Base-by-base conservation (phyloP, 805 yeast species). In the Suhomyces sp. region DNA sequence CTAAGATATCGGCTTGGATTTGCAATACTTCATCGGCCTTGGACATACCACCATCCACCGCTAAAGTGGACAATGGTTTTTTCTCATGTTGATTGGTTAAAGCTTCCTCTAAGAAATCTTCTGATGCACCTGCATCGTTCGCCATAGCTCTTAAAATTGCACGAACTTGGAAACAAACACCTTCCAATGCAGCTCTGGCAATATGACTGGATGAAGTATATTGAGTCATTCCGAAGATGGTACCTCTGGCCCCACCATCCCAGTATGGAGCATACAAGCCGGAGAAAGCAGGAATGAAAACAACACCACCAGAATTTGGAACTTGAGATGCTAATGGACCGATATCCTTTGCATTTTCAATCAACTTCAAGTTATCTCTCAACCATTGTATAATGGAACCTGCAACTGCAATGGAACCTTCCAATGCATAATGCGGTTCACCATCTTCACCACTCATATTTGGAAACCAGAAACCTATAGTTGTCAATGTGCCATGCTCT, bases 21-120 rank as follows among this genome's bases (percentile, higher is more conserved):
- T 87, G 95, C 83, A 91, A 83, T 34, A 88, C 91, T 51, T 84
- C 91, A 53, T 83, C 82, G 13, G 95, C 87, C 50, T 84, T 78
- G 15, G 95, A 83, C 93, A 90, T 83, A 47, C 98, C 98, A 36
- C 97, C 98, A 57, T 90, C 98, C 16, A 90, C 96, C 20, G 87
- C 82, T 40, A 83, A 65, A 11, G 70, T 54, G 3, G 77, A 68
- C 46, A 80, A 67, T 27, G 80, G 71, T 40, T 53, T 48, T 21
- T 52, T 41, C 53, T 63, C 61, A 47, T 77, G 59, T 56, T 70
- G 73, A 50, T 67, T 74, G 46, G 53, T 44, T 36, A 60, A 48
- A 7, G 70, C 66, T 38, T 75, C 76, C 49, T 80, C 84, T 46
- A 79, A 62, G 59, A 79, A 79, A 47, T 76, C 76, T 19, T 63